These are phyloP conservation scores for Mortierella sp. DNA, from an alignment of 371 early-diverging fungal species.

Conservation along the genomic window DNA sequence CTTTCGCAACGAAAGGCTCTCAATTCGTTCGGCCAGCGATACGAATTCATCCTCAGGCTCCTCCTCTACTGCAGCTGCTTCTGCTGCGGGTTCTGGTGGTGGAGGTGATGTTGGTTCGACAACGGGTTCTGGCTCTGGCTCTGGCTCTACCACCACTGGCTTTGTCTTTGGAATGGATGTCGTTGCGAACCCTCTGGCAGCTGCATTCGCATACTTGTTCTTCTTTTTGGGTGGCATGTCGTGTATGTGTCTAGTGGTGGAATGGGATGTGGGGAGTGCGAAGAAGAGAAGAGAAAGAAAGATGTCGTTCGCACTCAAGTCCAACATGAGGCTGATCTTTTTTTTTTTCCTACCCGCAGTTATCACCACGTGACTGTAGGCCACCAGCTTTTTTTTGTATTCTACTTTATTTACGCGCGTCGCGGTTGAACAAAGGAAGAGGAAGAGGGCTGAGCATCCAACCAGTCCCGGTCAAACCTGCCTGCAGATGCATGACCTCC, in stretches of 20 bases:
- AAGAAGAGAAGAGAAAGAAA: background rate
- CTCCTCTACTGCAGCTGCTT: background rate
- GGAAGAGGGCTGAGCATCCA: background rate
- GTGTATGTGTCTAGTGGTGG: background rate
- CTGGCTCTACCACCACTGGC: slow-evolving; percentile 27
- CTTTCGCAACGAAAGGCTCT: slow-evolving; percentile 36
- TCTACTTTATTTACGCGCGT: background rate
- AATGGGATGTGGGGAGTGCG: background rate
- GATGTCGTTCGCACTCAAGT: background rate
- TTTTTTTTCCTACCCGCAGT: background rate
- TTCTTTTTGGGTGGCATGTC: slow-evolving; percentile 59
- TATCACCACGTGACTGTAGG: background rate
- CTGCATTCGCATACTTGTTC: slow-evolving; percentile 54
- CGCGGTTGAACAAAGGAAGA: background rate
- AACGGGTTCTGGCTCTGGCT: slow-evolving; percentile 21
- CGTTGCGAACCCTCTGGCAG: slow-evolving; percentile 59
- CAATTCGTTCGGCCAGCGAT: slow-evolving; percentile 47
- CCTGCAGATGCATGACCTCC: background rate
- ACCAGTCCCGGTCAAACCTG: slow-evolving; percentile 1
- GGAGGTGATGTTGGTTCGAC: slow-evolving; percentile 12
- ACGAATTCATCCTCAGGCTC: slow-evolving; percentile 49
- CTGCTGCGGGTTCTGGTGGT: background rate
- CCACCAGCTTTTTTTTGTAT: background rate
- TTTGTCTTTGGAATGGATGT: slow-evolving; percentile 58
- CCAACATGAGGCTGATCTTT: background rate